Percentiles rank a stretch among this genome's conserved stretches.
These are phyloP conservation scores for Eucalyptus globulus DNA, from an alignment of 345 rosid genomes.

Conservation along the genomic window DNA sequence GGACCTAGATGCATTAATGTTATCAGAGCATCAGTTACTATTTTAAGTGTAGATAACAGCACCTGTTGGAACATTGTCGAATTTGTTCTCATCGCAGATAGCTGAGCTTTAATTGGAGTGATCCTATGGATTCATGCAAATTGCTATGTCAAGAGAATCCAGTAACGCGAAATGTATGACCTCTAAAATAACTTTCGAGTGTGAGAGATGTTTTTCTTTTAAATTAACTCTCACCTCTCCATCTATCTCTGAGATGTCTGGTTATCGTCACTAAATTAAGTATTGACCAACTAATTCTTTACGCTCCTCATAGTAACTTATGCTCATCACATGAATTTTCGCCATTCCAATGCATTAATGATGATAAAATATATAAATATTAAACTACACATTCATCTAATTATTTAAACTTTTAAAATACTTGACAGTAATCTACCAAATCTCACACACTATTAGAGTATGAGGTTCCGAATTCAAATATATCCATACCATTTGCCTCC, in stretches of 20 bases:
- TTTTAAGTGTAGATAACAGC: background rate
- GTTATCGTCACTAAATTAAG: background rate
- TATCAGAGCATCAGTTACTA: background rate
- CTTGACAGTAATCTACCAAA: too few species aligned
- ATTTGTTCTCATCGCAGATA: background rate
- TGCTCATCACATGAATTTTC: background rate
- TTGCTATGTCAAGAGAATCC: background rate
- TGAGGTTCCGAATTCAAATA: background rate
- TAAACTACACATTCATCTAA: too few species aligned
- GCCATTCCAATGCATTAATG: background rate
- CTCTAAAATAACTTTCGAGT: background rate
- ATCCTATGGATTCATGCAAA: background rate
- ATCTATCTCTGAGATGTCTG: background rate
- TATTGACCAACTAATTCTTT: background rate
- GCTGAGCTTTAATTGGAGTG: background rate
- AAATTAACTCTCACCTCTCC: background rate
- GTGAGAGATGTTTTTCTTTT: background rate
- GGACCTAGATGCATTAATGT: background rate
- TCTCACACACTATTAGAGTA: background rate
- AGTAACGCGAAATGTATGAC: background rate
- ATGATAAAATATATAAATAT: too few species aligned
- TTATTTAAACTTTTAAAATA: too few species aligned
- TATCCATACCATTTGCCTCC: too few species aligned
- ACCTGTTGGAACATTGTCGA: background rate
- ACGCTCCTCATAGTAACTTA: background rate